These are phyloP conservation scores for Cercospora zeina DNA, from an alignment of 2,329 filamentous ascomycete species.

Conservation along the genomic window DNA sequence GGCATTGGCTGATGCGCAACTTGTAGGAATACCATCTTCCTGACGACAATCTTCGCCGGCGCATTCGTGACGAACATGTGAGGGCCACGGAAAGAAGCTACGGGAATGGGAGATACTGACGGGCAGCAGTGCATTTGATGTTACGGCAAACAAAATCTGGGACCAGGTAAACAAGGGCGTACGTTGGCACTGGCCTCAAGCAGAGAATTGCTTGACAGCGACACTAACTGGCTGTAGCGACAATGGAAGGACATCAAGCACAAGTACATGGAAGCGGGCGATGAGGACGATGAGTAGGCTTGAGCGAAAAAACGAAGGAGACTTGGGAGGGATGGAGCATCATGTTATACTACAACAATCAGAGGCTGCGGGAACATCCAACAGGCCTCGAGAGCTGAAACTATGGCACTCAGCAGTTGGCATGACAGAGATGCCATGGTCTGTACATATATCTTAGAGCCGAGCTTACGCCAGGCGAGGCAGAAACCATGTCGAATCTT, in stretches of 20 bases:
- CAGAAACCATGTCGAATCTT: conserved; percentile 13
- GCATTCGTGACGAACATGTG: conserved; percentile 96
- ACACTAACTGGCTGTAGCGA: conserved; percentile 61
- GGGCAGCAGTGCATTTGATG: conserved; percentile 72
- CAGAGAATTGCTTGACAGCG: background rate
- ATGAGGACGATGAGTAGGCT: conserved; percentile 55
- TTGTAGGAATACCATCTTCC: conserved; percentile 83
- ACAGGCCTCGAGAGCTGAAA: background rate
- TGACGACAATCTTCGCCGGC: conserved; percentile 78
- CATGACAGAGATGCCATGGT: conserved; percentile 11
- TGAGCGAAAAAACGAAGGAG: conserved; percentile 42
- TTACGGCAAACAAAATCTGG: conserved; percentile 80
- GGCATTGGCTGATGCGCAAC: conserved; percentile 56
- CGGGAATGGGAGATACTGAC: conserved; percentile 23
- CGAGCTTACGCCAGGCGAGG: conserved; percentile 8
- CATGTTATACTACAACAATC: conserved; percentile 14
- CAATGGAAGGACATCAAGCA: conserved; percentile 99
- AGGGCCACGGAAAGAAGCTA: conserved; percentile 29
- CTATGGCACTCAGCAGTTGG: conserved; percentile 9
- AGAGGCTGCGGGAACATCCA: background rate
- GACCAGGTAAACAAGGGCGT: conserved; percentile 88
- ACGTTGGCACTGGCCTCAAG: conserved; percentile 50
- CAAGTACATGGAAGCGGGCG: conserved; percentile 64
- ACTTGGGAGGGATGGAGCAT: conserved; percentile 4
- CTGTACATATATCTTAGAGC: conserved; percentile 26